Base-by-base conservation (phyloP, 2,329 filamentous ascomycete species). In the Colletotrichum caudatum region DNA sequence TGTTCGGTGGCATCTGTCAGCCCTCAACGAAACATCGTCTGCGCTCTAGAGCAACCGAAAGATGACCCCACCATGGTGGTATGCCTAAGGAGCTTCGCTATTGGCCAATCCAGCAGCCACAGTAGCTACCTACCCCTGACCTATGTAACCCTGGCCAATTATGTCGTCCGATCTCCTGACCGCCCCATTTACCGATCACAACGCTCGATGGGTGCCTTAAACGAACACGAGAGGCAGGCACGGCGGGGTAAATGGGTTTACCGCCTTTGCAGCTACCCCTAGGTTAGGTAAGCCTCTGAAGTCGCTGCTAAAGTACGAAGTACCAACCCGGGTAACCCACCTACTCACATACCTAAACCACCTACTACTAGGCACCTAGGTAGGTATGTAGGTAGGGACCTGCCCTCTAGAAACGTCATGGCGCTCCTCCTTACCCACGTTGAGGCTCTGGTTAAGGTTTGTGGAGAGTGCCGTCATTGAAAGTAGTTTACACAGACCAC, bases 381-480 rank as follows among this genome's bases (percentile, higher is more conserved):
- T 46, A 48, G 20, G 20, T 48, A 48, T 44, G 7, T n/a, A 29
- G 29, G 29, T 29, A 29, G 29, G 29, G 41, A 18, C 18, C 20
- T 44, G 58, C 46, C 29, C 46, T 51, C n/a, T 16, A 53, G 33
- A 63, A 53, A 53, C n/a, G 53, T 23, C 18, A 46, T 59, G 26
- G 51, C 33, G 53, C 54, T 39, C 41, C 48, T 51, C 41, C 26
- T 67, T 67, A 16, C 68, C 64, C 59, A 18, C 37, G n/a, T 58
- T 69, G 58, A 71, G 65, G 69, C 65, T 64, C 65, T 23, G 57
- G 48, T 68, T 71, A 69, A 69, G 53, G 64, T 64, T 69, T 69
- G 69, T 69, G 69, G 65, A 69, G 65, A 69, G 65, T 54, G 54
- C 46, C 50, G 68, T 59, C 51, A 58, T 26, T 63, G 64, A 46